Percentiles rank a stretch among this genome's conserved stretches.
Evolutionary conservation across 495 filamentous ascomycete species (phyloP).

Genomic region (Pseudevernia furfuracea): DNA sequence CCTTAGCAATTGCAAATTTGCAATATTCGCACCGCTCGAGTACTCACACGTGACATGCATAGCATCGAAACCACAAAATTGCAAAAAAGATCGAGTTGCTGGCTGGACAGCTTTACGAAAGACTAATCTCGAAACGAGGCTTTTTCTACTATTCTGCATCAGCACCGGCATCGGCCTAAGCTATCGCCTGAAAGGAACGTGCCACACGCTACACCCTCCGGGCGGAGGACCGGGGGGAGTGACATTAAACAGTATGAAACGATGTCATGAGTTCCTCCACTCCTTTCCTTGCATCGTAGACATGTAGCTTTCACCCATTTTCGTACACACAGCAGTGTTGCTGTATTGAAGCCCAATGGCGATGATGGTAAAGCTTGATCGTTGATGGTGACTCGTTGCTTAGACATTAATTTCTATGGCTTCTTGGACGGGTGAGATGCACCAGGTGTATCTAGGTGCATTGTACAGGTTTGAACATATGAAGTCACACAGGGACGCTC

Average conservation of each 20-base stretch:
- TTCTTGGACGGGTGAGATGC: background rate
- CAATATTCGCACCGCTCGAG: background rate
- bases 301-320: too few relatives aligned
- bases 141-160: background rate
- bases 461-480: background rate
- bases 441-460: background rate
- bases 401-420: background rate
- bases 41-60: background rate
- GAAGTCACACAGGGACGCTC: background rate
- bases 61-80: background rate
- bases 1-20: background rate
- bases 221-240: too few relatives aligned
- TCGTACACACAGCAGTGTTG: background rate
- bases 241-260: too few relatives aligned
- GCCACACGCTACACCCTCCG: too few relatives aligned
- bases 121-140: background rate
- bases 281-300: too few relatives aligned
- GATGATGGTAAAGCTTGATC: background rate
- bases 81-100: background rate
- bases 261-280: too few relatives aligned
- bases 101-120: background rate
- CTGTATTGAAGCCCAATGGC: background rate
- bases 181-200: too few relatives aligned
- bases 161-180: too few relatives aligned
- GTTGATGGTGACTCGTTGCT: background rate